Evolutionary conservation across 306 rosid genomes (phyloP), one percentile per base, ranked within the genome.

Genomic region (Trichosanthes truncata): DNA sequence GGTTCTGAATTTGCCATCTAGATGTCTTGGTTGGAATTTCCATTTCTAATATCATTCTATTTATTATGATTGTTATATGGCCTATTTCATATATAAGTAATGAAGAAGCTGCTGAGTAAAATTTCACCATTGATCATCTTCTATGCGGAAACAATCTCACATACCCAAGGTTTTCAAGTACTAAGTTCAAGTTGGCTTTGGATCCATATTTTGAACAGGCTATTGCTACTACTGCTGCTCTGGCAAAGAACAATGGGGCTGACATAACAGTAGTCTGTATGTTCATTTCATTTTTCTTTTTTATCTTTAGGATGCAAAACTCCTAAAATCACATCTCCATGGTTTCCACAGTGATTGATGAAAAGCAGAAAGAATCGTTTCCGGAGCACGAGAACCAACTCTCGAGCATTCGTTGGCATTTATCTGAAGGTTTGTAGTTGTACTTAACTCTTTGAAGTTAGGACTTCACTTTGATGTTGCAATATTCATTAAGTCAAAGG

Each of bases 191-290:
- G 51, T 38, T 60, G 56, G 36, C 51, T 81, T 80, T 72, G 21
- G 40, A 56, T 62, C 56, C 56, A 20, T 59, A 26, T 40, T 57
- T 75, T 49, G 72, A 26, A 35, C 75, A 93, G 98, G 97, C 97
- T 79, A 86, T 92, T 79, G 85, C 91, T 45, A 89, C 98, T 51
- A 80, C 93, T 59, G 83, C 92, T 84, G 92, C 97, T 74, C 86
- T 93, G 81, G 98, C 98, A 59, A 92, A 90, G 78, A 93, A 87
- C 89, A 89, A 93, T 80, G 97, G 93, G 67, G 96, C 98, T 74
- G 98, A 90, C 84, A 89, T 93, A 79, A 93, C 98, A 21, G 98
- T 93, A 75, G 92, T 93, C 60, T 91, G 98, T 93, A 92, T 81
- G 86, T 80, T 23, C 60, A 46, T 45, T 74, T 26, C 69, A 71